Evolutionary conservation across 2,329 filamentous ascomycete species (phyloP).

Genomic region (Aspergillus calidoustus): DNA sequence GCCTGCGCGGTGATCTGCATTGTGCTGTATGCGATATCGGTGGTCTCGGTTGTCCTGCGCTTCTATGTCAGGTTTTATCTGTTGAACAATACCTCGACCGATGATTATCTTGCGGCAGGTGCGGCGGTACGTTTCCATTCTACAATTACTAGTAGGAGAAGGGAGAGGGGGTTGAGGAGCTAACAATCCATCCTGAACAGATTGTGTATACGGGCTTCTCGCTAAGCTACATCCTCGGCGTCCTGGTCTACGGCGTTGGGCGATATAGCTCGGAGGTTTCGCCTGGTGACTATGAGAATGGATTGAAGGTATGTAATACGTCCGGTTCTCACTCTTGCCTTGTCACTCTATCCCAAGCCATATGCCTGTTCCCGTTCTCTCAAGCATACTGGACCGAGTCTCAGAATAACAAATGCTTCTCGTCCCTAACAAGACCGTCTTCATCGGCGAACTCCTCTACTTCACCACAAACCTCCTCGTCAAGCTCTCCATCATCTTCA

Average conservation of each 20-base stretch:
- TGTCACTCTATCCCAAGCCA: too few species aligned
- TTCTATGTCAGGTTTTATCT: neutral
- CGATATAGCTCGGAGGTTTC: neutral
- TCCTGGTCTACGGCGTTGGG: neutral
- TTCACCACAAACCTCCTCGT: neutral
- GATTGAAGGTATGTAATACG: neutral
- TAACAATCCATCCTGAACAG: neutral
- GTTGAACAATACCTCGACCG: neutral
- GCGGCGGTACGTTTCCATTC: neutral
- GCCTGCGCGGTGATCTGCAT: neutral
- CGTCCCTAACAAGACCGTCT: neutral
- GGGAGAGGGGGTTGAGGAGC: too few species aligned
- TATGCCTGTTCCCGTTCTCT: too few species aligned
- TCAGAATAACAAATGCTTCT: too few species aligned
- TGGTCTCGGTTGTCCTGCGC: neutral
- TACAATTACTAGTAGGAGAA: too few species aligned
- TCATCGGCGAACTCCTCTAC: slow-evolving; percentile 1
- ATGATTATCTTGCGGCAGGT: neutral
- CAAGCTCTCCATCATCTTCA: neutral
- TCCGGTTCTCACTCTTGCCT: too few species aligned
- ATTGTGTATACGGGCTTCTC: neutral
- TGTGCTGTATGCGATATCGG: neutral
- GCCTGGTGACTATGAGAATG: neutral
- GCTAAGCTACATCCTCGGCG: neutral
- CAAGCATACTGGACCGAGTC: too few species aligned